phyloP scores from a whole-genome alignment of 192 early-diverging fungal species.

The Chytriomyces sp. region DNA sequence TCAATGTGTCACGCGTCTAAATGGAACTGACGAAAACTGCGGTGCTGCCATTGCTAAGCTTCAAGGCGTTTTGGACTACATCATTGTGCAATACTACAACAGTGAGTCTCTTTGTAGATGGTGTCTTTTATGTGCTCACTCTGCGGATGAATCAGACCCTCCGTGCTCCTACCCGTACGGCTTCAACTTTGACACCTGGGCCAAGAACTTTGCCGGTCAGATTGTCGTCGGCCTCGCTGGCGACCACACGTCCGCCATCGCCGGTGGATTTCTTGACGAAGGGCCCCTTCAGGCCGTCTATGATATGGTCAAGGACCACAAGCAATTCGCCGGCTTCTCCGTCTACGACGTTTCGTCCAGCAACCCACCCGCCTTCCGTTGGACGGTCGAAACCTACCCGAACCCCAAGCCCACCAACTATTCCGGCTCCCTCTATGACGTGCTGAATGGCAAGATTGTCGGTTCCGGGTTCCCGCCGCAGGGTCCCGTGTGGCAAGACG shows the following conservation, averaged over 20 bases:
- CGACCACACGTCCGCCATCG: conserved; percentile 14
- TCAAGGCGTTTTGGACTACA: background rate
- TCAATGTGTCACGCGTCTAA: conserved; percentile 1
- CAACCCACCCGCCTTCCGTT: conserved; percentile 16
- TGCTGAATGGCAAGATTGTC: conserved; percentile 4
- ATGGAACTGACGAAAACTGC: background rate
- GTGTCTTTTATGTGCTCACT: too few relatives aligned
- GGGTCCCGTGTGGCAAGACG: background rate
- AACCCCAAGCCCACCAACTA: conserved; percentile 8
- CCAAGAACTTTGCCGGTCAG: background rate
- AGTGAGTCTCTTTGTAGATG: background rate
- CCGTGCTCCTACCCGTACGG: conserved; percentile 13
- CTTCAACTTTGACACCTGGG: conserved; percentile 15
- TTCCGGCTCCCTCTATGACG: background rate
- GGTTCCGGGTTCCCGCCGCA: conserved; percentile 7
- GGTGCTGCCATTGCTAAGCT: background rate
- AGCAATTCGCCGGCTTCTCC: conserved; percentile 15
- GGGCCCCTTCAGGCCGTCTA: conserved; percentile 23
- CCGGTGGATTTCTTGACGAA: conserved; percentile 15
- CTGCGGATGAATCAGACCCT: background rate
- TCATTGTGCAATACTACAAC: conserved; percentile 16
- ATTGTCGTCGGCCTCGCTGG: conserved; percentile 15
- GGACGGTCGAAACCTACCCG: background rate
- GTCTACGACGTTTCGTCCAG: conserved; percentile 18
- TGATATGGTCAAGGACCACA: conserved; percentile 11